Evolutionary conservation across 2,329 filamentous ascomycete genomes (phyloP).

Genomic region (Colletotrichum sp.): DNA sequence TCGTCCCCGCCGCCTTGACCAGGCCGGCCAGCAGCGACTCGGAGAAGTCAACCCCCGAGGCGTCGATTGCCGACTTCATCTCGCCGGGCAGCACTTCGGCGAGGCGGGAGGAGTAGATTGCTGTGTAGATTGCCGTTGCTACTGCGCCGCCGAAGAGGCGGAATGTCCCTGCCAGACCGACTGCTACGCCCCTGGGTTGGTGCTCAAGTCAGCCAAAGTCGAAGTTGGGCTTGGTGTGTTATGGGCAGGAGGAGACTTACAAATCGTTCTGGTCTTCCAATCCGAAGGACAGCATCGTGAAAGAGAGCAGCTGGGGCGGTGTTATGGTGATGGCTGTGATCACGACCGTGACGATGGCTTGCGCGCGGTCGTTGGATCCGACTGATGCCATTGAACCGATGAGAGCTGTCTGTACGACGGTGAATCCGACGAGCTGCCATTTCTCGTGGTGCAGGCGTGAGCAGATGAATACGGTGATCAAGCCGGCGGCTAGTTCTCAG

Average conservation of each 20-base stretch:
- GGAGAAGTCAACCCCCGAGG: slow-evolving; percentile 25
- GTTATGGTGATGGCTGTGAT: slow-evolving; percentile 33
- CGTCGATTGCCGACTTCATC: slow-evolving; percentile 25
- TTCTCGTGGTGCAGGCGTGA: slow-evolving; percentile 36
- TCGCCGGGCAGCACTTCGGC: slow-evolving; percentile 24
- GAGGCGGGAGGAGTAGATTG: slow-evolving; percentile 36
- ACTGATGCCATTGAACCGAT: slow-evolving; percentile 39
- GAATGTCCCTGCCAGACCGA: slow-evolving; percentile 40
- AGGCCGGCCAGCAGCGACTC: slow-evolving; percentile 23
- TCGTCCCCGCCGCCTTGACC: slow-evolving; percentile 31
- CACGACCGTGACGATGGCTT: slow-evolving; percentile 38
- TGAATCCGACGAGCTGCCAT: slow-evolving; percentile 39
- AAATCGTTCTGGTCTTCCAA: slow-evolving; percentile 30
- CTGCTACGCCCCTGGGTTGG: slow-evolving; percentile 33
- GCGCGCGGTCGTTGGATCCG: slow-evolving; percentile 32
- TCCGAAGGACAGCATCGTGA: slow-evolving; percentile 39
- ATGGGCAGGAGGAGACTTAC: not conserved
- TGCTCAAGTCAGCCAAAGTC: slow-evolving; percentile 17
- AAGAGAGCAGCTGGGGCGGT: slow-evolving; percentile 35
- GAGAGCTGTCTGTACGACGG: slow-evolving; percentile 36
- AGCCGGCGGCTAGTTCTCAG: not conserved
- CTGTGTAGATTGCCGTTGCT: slow-evolving; percentile 41
- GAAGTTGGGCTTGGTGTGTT: not conserved
- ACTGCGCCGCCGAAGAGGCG: slow-evolving; percentile 41
- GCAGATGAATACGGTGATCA: slow-evolving; percentile 2